A percentile compares a stretch with the other conserved stretches of the same genome.
These are phyloP conservation scores for Botrytis medusae DNA, from an alignment of 2,329 filamentous ascomycete genomes.

Conservation along the genomic window DNA sequence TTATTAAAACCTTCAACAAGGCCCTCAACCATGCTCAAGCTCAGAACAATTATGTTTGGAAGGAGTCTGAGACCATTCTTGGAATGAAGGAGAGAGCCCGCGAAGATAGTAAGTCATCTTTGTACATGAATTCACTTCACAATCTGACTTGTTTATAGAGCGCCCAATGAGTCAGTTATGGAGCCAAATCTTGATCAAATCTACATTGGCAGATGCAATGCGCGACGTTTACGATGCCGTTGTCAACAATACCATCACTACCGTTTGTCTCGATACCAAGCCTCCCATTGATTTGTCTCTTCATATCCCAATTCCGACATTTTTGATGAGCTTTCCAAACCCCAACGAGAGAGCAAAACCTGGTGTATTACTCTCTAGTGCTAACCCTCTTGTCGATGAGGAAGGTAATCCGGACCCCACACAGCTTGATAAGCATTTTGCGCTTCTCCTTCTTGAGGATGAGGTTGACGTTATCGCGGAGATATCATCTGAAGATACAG, in stretches of 20 bases:
- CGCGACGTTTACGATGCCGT: slow-evolving; percentile 80
- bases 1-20: slow-evolving; percentile 90
- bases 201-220: slow-evolving; percentile 78
- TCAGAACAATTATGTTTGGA: slow-evolving; percentile 85
- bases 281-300: slow-evolving; percentile 61
- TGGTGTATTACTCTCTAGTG: slow-evolving; percentile 84
- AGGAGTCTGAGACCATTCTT: slow-evolving; percentile 81
- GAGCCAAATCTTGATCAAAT: slow-evolving; percentile 68
- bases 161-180: slow-evolving; percentile 61
- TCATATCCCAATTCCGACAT: slow-evolving; percentile 65
- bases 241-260: slow-evolving; percentile 81
- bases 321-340: slow-evolving; percentile 68
- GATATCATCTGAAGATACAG: slow-evolving; percentile 74
- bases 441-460: slow-evolving; percentile 79
- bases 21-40: slow-evolving; percentile 91
- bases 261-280: slow-evolving; percentile 66
- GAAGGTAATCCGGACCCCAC: slow-evolving; percentile 66
- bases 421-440: slow-evolving; percentile 81
- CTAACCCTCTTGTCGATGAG: slow-evolving; percentile 70
- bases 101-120: slow-evolving; percentile 53
- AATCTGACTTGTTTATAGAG: slow-evolving; percentile 36
- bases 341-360: slow-evolving; percentile 67
- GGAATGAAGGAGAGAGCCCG: slow-evolving; percentile 78
- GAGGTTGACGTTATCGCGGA: slow-evolving; percentile 71
- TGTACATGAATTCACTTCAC: neutral